phyloP scores from a whole-genome alignment of 179 eudicot species.

The Drosera spatulata region DNA sequence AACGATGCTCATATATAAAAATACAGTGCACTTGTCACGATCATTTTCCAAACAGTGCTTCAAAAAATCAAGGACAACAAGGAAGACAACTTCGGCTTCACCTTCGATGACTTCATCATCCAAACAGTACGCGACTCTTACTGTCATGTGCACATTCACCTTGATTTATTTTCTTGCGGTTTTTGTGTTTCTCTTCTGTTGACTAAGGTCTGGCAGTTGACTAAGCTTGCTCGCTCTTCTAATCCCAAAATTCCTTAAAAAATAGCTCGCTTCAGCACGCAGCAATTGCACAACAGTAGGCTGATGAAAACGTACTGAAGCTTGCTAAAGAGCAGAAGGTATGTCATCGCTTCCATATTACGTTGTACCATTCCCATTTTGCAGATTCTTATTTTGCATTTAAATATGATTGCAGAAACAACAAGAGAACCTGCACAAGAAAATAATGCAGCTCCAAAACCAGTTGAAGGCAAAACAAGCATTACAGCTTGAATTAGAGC shows the following conservation, averaged over 20 bases:
- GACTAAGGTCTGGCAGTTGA: too few relatives aligned
- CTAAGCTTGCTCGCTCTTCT: too few relatives aligned
- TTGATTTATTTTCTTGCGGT: too few relatives aligned
- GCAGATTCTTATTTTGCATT: not conserved
- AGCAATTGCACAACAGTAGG: slow-evolving; percentile 54
- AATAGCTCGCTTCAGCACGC: slow-evolving; percentile 71
- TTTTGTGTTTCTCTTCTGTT: too few relatives aligned
- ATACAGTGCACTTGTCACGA: too few relatives aligned
- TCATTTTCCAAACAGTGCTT: too few relatives aligned
- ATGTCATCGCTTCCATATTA: slow-evolving; percentile 2
- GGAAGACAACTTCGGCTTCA: too few relatives aligned
- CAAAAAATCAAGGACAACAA: too few relatives aligned
- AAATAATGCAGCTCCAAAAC: slow-evolving; percentile 55
- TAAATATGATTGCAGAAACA: slow-evolving; percentile 45
- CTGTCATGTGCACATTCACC: too few relatives aligned
- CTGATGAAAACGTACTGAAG: slow-evolving; percentile 72
- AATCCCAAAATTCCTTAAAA: slow-evolving; percentile 48
- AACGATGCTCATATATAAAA: too few relatives aligned
- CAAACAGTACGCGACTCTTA: too few relatives aligned
- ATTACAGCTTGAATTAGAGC: slow-evolving; percentile 82
- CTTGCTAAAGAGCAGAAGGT: slow-evolving; percentile 92
- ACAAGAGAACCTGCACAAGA: slow-evolving; percentile 57
- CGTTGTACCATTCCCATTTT: not conserved
- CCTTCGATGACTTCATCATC: too few relatives aligned
- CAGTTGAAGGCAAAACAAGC: slow-evolving; percentile 74